Base-by-base conservation (phyloP, 108 stramenopile genomes). In the Fragilaria radians region DNA sequence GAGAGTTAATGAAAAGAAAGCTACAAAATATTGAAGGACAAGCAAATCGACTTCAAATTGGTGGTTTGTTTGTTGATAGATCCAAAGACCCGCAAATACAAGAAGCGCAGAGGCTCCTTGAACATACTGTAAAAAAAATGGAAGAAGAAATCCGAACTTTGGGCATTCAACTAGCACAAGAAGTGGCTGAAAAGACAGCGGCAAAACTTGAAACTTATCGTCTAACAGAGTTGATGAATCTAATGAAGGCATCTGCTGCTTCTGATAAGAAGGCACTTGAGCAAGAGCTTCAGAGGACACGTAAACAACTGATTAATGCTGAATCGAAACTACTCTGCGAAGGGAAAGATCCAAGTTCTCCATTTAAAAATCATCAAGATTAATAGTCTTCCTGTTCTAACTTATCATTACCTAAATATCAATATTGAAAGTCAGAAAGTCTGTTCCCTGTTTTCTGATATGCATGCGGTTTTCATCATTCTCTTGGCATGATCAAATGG, bases 101-200 rank as follows among this genome's bases (percentile, higher is more conserved):
- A 22, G 28, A 53, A 46, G 11, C 54, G 30, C 47, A 34, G 48
- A 52, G 28, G 60, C 69, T 11, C 57, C 54, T 52, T 32, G 54
- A 21, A 54, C 32, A 48, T 60, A 46, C 26, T 32, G 31, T 62
- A 4, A 34, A 59, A 61, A 53, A 61, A 48, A 61, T 22, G 18
- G 89, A 91, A 32, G 70, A 71, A 21, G 83, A 86, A 53, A 59
- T 91, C 48, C 57, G 70, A 7, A 63, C 70, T 11, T 53, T 86
- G 5, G 80, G 83, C 46, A 68, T 74, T 28, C 85, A 91, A 47
- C 82, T 91, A 28, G 76, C 81, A 2, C 61, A 61, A 30, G 85
- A 86, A 63, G 84, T 87, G 31, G 59, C 72, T 22, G 52, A 72
- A 2, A 78, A 74, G 50, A 86, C 83, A 19, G 25, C 49, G 5